These are phyloP conservation scores for Ceratobasidium sp. DNA, from an alignment of 1,284 basidiomycete genomes.

Conservation along the genomic window DNA sequence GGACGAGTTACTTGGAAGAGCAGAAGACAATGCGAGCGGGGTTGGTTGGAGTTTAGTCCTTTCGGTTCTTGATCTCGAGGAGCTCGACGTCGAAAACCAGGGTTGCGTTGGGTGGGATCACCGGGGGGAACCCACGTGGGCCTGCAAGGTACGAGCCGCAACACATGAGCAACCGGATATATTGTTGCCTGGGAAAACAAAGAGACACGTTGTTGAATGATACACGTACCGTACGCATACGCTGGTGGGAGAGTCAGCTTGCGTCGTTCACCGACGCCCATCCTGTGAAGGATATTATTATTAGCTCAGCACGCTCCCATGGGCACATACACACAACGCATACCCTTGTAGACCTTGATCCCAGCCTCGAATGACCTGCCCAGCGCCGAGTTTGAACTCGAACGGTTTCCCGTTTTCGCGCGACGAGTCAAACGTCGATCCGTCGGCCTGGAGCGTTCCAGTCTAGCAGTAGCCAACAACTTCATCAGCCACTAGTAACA, in stretches of 20 bases:
- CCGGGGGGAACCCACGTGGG: conserved; percentile 57
- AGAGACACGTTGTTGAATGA: background rate
- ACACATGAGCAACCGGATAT: background rate
- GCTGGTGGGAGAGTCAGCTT: conserved; percentile 31
- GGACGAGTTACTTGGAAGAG: background rate
- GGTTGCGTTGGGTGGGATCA: conserved; percentile 61
- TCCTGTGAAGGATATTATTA: conserved; percentile 3
- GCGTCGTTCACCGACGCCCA: conserved; percentile 23
- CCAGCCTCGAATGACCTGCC: conserved; percentile 41
- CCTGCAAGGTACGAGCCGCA: conserved; percentile 15
- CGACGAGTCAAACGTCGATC: conserved; percentile 47
- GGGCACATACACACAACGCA: conserved; percentile 57
- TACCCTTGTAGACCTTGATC: conserved; percentile 57
- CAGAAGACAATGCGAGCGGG: background rate
- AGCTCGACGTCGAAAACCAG: conserved; percentile 61
- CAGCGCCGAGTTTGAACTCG: conserved; percentile 43
- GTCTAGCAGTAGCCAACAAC: conserved; percentile 16
- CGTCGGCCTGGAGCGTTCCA: conserved; percentile 28
- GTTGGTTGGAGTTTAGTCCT: background rate
- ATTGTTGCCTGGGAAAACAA: background rate
- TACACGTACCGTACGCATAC: conserved; percentile 48
- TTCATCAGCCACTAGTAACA: background rate
- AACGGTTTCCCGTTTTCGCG: conserved; percentile 49
- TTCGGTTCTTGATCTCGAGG: conserved; percentile 56
- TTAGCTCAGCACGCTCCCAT: background rate